Evolutionary conservation across 192 early-diverging fungal genomes (phyloP).

Genomic region (Podila minutissima): DNA sequence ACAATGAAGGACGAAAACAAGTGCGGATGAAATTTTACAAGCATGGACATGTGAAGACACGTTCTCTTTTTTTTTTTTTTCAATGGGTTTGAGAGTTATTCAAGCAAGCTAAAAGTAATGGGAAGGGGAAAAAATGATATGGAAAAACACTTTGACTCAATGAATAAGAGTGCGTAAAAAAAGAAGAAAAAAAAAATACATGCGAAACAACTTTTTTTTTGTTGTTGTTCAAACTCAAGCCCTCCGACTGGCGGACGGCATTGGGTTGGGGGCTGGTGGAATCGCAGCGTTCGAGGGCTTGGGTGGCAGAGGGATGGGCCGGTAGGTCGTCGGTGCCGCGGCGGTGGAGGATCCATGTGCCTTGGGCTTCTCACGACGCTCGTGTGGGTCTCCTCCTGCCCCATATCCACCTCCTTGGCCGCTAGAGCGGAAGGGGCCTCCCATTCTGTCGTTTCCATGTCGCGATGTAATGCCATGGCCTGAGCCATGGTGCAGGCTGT

Average conservation of each 20-base stretch:
- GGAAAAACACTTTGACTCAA: background rate
- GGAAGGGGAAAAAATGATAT: background rate
- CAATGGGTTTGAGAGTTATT: too few species aligned
- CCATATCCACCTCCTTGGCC: conserved; percentile 5
- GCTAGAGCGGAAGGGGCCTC: conserved; percentile 9
- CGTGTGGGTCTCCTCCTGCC: conserved; percentile 17
- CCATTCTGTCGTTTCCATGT: conserved; percentile 13
- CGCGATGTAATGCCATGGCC: conserved; percentile 16
- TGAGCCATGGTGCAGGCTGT: conserved; percentile 7
- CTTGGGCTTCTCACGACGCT: conserved; percentile 31
- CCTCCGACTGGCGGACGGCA: background rate
- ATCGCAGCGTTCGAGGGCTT: conserved; percentile 9
- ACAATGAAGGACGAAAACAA: too few species aligned
- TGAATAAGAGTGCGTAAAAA: background rate
- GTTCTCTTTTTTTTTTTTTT: too few species aligned
- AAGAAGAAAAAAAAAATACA: conserved; percentile 1
- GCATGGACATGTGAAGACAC: too few species aligned
- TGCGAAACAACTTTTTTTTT: background rate
- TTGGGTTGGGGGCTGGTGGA: conserved; percentile 17
- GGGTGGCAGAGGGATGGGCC: conserved; percentile 39
- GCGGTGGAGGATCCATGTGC: conserved; percentile 10
- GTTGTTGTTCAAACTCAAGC: conserved; percentile 4
- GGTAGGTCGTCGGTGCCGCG: conserved; percentile 10
- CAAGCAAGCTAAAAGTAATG: background rate
- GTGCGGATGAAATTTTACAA: too few species aligned